Evolutionary conservation across 495 filamentous ascomycete genomes (phyloP), one percentile per base, ranked within the genome.

Genomic region (Ascodesmis nigricans): DNA sequence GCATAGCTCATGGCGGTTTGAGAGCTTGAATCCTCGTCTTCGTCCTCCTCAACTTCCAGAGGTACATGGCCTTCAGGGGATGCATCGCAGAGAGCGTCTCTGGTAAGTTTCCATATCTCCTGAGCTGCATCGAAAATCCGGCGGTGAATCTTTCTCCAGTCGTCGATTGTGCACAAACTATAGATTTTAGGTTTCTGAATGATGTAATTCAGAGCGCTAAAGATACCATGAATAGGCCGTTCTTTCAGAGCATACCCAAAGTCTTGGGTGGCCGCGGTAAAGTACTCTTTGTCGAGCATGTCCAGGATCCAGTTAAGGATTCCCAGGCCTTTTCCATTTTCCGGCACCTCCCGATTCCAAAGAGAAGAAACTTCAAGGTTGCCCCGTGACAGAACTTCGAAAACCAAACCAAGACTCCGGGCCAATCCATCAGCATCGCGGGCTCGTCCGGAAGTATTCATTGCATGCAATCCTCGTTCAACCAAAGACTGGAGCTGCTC

Each of bases 1-100:
- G 75, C 84, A 48, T 91, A 97, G 20, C 81, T 91, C 29, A 95
- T 58, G 21, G 82, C 60, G 47, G 84, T 78, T 47, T 93, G 91
- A 0, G 82, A 83, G 15, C 63, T 64, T 4, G 71, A 45, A 29
- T 71, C 66, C 0, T 70, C 53, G 2, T 73, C 73, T 15, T 74
- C 63, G n/a, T 60, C 56, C 6, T 66, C 66, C 34, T 83, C 75
- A 11, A 72, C 46, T 5, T 78, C 71, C 41, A 78, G 67, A 1
- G 78, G 75, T 1, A 78, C 58, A 53, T 83, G 69, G 2, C 87
- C 83, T 53, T 93, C 84, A 0, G 87, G 87, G 7, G 83, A 83
- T 45, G 91, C 84, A 41, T 79, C 68, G 44, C 87, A 97, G 2
- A 97, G 63, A 8, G 83, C 64, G 29, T 69, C 61, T 43, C 66